A percentile compares a stretch with the other conserved stretches of the same genome.
Evolutionary conservation across 192 early-diverging fungal species (phyloP).

Genomic region (Linnemannia exigua): DNA sequence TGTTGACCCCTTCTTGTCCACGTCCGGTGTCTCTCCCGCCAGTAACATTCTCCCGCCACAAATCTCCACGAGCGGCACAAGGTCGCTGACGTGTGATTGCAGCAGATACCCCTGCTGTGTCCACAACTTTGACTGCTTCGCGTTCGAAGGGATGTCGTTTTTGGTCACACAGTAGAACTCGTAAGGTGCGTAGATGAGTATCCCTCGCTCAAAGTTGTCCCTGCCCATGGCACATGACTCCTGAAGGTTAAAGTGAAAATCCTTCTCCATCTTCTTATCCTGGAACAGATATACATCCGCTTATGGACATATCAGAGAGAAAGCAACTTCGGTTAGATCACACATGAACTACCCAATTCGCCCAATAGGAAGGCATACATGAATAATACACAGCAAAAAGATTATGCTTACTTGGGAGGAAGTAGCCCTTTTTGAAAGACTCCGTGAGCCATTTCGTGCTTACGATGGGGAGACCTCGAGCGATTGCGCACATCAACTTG

Average conservation of each 20-base stretch:
- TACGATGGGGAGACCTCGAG: not conserved
- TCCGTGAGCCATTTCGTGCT: not conserved
- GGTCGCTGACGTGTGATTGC: not conserved
- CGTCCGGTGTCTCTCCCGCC: not conserved
- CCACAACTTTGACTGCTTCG: no score
- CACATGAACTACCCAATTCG: no score
- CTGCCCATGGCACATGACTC: not conserved
- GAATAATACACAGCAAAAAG: no score
- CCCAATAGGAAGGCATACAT: no score
- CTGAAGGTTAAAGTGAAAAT: not conserved
- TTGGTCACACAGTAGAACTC: not conserved
- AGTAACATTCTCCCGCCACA: not conserved
- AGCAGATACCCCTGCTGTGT: not conserved
- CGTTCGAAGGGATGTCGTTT: not conserved
- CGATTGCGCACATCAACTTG: slow-evolving; percentile 8
- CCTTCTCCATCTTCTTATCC: not conserved
- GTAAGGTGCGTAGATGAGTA: not conserved
- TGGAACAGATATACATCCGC: not conserved
- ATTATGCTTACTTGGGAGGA: not conserved
- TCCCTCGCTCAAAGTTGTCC: not conserved
- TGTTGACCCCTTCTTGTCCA: not conserved
- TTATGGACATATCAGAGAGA: not conserved
- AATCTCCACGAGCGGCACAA: not conserved
- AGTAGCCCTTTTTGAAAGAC: not conserved
- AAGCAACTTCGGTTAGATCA: not conserved